Base-by-base conservation (phyloP, 495 filamentous ascomycete species). In the Aspergillus asperescens region DNA sequence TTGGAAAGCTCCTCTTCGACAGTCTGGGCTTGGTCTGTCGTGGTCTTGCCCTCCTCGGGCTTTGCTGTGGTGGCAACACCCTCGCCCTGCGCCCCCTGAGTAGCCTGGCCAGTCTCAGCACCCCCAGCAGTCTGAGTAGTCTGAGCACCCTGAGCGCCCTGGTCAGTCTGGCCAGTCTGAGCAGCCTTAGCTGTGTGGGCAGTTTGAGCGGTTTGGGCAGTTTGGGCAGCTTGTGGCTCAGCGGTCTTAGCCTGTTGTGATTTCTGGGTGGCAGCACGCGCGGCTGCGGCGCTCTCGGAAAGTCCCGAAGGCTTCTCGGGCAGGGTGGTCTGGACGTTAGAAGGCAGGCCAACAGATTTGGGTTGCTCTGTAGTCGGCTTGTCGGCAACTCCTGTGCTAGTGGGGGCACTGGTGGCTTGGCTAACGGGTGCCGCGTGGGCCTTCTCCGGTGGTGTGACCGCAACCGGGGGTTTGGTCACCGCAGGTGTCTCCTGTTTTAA, bases 1-100 rank as follows among this genome's bases (percentile, higher is more conserved):
- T 58, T 58, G 40, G 43, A 23, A n/a, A 40, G 46, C 41, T 56
- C 56, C 18, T 32, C 25, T 41, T 62, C 25, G 23, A 38, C 51
- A 10, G 54, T 43, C 18, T 49, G 44, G 19, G 52, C 41, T 41
- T 58, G 44, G 7, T 56, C 56, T 0, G 27, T 47, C n/a, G 45
- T 15, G 16, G 43, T 27, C 43, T 58, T 50, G 47, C 39, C 50
- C 35, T 57, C 50, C 23, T 55, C 56, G 24, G 56, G 22, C 50
- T 59, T 54, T 15, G 52, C 18, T 7, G 32, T 39, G 10, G 54
- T 15, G 15, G 51, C 10, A 19, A 41, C 52, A 22, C 48, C 41
- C 24, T 49, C 48, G 5, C 16, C 24, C 32, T 38, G 46, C 20
- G 53, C 44, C n/a, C n/a, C n/a, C n/a, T n/a, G n/a, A n/a, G n/a